Percentiles rank a stretch among this genome's conserved stretches.
Conservation (phyloP, 768 basidiomycete genomes). For the Steccherinum ochraceum region DNA sequence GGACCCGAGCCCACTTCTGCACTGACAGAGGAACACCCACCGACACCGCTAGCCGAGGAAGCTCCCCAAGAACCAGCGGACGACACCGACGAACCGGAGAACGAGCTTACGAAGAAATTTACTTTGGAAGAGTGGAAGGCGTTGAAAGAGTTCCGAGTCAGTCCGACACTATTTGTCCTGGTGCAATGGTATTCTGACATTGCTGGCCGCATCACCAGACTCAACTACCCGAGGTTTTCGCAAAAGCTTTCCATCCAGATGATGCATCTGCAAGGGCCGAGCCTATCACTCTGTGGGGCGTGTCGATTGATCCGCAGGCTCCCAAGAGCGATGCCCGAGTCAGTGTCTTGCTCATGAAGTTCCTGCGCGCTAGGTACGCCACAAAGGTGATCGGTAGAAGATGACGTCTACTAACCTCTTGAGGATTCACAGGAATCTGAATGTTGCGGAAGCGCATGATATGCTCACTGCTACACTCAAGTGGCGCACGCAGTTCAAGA, state of each 20-base stretch:
- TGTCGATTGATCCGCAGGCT: constrained; percentile 52
- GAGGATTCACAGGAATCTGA: constrained; percentile 38
- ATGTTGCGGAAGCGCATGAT: constrained; percentile 45
- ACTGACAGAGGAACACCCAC: not conserved
- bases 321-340: constrained; percentile 51
- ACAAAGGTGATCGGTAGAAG: too few species aligned
- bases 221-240: constrained; percentile 46
- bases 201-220: constrained; percentile 10
- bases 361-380: constrained; percentile 63
- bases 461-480: constrained; percentile 65
- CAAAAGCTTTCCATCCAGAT: constrained; percentile 51
- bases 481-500: constrained; percentile 64
- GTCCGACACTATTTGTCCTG: constrained; percentile 13
- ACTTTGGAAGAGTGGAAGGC: constrained; percentile 68
- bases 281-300: constrained; percentile 64
- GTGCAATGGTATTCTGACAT: not conserved
- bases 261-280: constrained; percentile 43
- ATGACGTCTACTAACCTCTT: too few species aligned
- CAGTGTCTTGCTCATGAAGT: constrained; percentile 78
- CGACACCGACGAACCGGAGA: constrained; percentile 65
- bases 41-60: not conserved
- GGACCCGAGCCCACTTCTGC: not conserved
- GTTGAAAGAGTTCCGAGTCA: constrained; percentile 61
- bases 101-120: constrained; percentile 61
- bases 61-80: constrained; percentile 13